Percentiles rank a stretch among this genome's conserved stretches.
phyloP scores from a whole-genome alignment of 768 basidiomycete species.

The Termitomyces titanicus region DNA sequence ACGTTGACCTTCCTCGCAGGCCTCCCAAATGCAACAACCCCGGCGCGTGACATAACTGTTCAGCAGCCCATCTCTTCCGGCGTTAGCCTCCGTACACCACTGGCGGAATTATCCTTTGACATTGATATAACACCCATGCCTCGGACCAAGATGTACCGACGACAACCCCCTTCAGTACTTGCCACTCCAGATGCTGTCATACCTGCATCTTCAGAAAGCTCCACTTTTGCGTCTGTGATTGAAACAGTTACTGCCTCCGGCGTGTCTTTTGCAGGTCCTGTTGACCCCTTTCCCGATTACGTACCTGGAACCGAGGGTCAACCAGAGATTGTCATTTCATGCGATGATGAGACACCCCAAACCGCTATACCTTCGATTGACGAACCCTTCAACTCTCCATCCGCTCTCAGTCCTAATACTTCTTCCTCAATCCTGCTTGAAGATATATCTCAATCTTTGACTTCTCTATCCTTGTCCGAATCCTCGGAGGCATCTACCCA shows the following conservation, averaged over 20 bases:
- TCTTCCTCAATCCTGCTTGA: slow-evolving; percentile 18
- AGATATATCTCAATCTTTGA: slow-evolving; percentile 21
- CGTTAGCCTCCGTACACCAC: slow-evolving; percentile 31
- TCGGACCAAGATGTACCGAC: slow-evolving; percentile 28
- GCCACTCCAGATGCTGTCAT: slow-evolving; percentile 12
- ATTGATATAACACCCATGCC: slow-evolving; percentile 31
- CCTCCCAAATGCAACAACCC: slow-evolving; percentile 29
- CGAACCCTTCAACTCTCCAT: slow-evolving; percentile 20
- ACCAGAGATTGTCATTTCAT: not conserved
- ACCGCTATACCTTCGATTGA: slow-evolving; percentile 12
- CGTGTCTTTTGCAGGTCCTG: slow-evolving; percentile 14
- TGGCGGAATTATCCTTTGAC: slow-evolving; percentile 31
- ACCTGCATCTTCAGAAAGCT: slow-evolving; percentile 8
- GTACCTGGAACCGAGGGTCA: slow-evolving; percentile 1
- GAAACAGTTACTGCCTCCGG: slow-evolving; percentile 19
- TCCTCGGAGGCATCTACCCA: slow-evolving; percentile 20
- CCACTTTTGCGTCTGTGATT: slow-evolving; percentile 14
- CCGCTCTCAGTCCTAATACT: slow-evolving; percentile 22
- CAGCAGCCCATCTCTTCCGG: slow-evolving; percentile 16
- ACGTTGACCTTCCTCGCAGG: slow-evolving; percentile 35
- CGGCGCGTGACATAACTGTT: slow-evolving; percentile 9
- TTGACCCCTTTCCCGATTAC: not conserved
- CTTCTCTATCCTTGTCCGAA: slow-evolving; percentile 17
- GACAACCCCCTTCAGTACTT: slow-evolving; percentile 19
- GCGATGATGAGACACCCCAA: slow-evolving; percentile 3